These are phyloP conservation scores for Gnomoniopsis smithogilvyi DNA, from an alignment of 2,329 filamentous ascomycete species.

Conservation along the genomic window DNA sequence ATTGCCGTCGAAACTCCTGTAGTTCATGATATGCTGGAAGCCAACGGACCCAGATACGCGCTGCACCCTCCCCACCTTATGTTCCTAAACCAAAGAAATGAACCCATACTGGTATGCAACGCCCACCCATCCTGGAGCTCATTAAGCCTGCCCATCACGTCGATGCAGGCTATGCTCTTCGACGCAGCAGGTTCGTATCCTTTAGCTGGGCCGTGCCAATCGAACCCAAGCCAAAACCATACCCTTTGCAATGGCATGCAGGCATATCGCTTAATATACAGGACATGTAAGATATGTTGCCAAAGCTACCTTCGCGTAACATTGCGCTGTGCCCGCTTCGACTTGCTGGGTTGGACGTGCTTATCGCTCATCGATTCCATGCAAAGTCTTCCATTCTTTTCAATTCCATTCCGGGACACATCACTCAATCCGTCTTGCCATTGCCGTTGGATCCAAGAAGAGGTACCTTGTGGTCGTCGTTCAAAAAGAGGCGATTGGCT, in stretches of 20 bases:
- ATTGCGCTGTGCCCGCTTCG: background rate
- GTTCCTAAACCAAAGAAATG: slow-evolving; percentile 10
- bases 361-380: background rate
- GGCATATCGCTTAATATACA: slow-evolving; percentile 11
- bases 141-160: background rate
- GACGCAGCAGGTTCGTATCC: background rate
- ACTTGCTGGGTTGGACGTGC: background rate
- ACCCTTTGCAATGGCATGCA: slow-evolving; percentile 12
- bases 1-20: background rate
- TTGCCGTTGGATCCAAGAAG: slow-evolving; percentile 46
- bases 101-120: background rate
- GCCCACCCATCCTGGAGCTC: background rate
- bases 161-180: background rate
- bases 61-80: background rate
- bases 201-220: background rate
- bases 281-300: slow-evolving; percentile 13
- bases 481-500: slow-evolving; percentile 61
- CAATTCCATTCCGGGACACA: slow-evolving; percentile 6
- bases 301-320: background rate
- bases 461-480: slow-evolving; percentile 62
- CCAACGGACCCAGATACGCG: background rate
- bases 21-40: slow-evolving; percentile 5
- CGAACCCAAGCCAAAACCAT: background rate
- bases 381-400: background rate
- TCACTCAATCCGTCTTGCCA: slow-evolving; percentile 48